A percentile compares a stretch with the other conserved stretches of the same genome.
Evolutionary conservation across 495 filamentous ascomycete genomes (phyloP).

Genomic region (Xylona heveae): DNA sequence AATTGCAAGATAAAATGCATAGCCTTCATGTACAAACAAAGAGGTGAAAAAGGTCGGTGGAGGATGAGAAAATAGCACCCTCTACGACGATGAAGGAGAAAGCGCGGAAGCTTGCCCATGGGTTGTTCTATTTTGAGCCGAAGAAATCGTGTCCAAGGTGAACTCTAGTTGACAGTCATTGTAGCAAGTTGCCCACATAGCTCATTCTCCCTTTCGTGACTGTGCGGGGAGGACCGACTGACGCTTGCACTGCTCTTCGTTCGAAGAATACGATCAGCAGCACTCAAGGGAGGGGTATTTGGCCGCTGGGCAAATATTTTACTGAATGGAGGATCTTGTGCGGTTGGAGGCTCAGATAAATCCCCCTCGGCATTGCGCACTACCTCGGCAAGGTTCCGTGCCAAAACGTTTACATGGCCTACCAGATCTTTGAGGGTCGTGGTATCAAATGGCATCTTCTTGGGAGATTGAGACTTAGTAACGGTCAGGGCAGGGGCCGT

Average conservation of each 20-base stretch:
- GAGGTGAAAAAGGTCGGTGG: no score
- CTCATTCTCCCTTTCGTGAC: conserved; percentile 2
- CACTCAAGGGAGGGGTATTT: conserved; percentile 3
- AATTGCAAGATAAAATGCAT: no score
- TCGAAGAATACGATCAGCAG: background rate
- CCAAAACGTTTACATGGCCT: conserved; percentile 57
- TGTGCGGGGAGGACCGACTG: background rate
- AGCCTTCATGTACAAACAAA: no score
- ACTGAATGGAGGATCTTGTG: background rate
- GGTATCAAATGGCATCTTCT: conserved; percentile 82
- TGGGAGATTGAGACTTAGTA: conserved; percentile 25
- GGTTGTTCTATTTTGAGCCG: no score
- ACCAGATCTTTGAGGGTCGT: conserved; percentile 75
- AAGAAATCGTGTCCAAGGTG: no score
- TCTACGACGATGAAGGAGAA: no score
- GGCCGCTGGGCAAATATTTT: background rate
- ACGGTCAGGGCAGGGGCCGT: conserved; percentile 24
- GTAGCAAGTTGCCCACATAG: background rate
- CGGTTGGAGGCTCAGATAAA: conserved; percentile 17
- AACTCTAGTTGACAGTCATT: conserved; percentile 4
- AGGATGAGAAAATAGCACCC: no score
- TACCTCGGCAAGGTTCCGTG: conserved; percentile 48
- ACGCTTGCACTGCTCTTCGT: conserved; percentile 1
- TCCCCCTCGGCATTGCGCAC: conserved; percentile 62
- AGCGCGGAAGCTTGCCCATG: no score